Evolutionary conservation across 371 early-diverging fungal genomes (phyloP).

Genomic region (Syncephalastrum racemosum): DNA sequence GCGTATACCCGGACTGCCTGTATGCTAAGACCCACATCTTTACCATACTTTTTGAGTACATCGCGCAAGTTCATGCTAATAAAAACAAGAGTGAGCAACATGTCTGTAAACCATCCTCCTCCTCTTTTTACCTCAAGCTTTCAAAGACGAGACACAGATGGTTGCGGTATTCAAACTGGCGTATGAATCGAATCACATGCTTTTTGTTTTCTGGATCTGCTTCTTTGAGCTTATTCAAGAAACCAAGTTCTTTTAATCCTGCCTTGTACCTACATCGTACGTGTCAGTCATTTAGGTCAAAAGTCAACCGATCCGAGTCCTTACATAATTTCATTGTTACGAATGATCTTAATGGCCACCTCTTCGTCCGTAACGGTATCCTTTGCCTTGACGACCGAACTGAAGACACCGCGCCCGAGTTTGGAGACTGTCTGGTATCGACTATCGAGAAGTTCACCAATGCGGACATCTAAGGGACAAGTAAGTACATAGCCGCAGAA

Average conservation of each 20-base stretch:
- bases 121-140: slow-evolving; percentile 63
- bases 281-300: neutral
- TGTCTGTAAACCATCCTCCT: neutral
- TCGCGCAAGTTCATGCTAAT: slow-evolving; percentile 88
- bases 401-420: slow-evolving; percentile 95
- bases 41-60: slow-evolving; percentile 91
- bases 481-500: neutral
- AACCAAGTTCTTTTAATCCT: slow-evolving; percentile 87
- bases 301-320: slow-evolving; percentile 6
- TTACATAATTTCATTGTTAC: slow-evolving; percentile 93
- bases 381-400: slow-evolving; percentile 86
- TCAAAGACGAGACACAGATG: slow-evolving; percentile 97
- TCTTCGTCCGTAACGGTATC: slow-evolving; percentile 70
- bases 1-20: slow-evolving; percentile 91
- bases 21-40: slow-evolving; percentile 88
- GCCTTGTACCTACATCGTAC: slow-evolving; percentile 73
- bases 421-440: slow-evolving; percentile 84
- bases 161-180: slow-evolving; percentile 87
- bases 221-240: slow-evolving; percentile 78
- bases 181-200: slow-evolving; percentile 80
- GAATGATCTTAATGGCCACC: slow-evolving; percentile 96
- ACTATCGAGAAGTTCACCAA: slow-evolving; percentile 86
- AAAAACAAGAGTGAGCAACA: neutral
- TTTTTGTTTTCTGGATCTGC: slow-evolving; percentile 87
- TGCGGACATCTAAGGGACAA: slow-evolving; percentile 54